phyloP scores from a whole-genome alignment of 2,329 filamentous ascomycete genomes.

The Epichloe brachyelytri region DNA sequence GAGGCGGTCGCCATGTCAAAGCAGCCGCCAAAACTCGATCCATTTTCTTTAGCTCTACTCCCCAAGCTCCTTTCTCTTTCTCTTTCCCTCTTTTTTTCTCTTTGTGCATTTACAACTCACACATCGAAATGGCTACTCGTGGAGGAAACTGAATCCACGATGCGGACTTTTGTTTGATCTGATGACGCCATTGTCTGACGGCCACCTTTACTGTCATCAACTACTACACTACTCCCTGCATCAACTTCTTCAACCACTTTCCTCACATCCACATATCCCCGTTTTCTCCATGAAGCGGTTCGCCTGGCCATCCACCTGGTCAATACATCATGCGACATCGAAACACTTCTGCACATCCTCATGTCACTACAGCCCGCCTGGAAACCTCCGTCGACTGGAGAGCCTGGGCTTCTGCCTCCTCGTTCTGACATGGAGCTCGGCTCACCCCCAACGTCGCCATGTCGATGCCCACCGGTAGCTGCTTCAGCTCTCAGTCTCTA shows the following conservation, averaged over 20 bases:
- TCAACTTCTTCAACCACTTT: background rate
- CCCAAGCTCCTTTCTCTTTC: constrained; percentile 8
- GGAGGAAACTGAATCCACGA: background rate
- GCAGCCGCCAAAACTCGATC: constrained; percentile 8
- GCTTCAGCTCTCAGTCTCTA: constrained; percentile 13
- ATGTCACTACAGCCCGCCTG: background rate
- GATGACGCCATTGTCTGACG: background rate
- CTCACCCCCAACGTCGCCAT: background rate
- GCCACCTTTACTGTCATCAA: background rate
- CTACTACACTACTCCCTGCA: constrained; percentile 1
- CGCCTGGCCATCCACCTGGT: background rate
- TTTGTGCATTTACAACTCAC: background rate
- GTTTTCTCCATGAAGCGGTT: background rate
- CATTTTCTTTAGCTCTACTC: constrained; percentile 12
- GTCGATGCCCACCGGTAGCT: background rate
- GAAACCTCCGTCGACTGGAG: background rate
- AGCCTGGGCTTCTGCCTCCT: background rate
- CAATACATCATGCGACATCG: background rate
- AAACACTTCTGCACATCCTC: constrained; percentile 2
- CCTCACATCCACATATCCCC: background rate
- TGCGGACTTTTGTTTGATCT: background rate
- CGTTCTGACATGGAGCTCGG: background rate
- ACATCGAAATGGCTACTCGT: constrained; percentile 3
- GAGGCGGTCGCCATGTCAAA: constrained; percentile 6
- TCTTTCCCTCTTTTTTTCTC: constrained; percentile 3